Evolutionary conservation across 148 eudicot genomes (phyloP).

Genomic region (Hydrangea macrophylla): DNA sequence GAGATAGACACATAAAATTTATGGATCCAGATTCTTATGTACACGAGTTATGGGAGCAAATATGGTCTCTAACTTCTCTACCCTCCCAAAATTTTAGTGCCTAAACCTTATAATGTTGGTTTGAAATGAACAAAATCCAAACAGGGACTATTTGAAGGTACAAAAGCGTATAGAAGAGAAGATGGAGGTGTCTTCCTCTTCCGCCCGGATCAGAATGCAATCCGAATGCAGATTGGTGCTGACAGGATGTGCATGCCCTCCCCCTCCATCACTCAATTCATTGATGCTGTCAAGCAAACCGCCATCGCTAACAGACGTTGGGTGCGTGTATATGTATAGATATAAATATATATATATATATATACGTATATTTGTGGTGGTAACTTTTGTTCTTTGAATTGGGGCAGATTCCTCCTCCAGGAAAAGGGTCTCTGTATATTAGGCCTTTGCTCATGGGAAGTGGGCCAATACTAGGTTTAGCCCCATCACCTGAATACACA

Average conservation of each 20-base stretch:
- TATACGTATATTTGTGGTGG: neutral
- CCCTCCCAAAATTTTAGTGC: neutral
- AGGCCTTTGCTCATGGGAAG: constrained; percentile 92
- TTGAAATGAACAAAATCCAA: neutral
- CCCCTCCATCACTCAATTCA: constrained; percentile 55
- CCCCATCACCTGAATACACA: constrained; percentile 81
- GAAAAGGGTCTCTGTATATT: constrained; percentile 84
- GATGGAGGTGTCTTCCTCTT: constrained; percentile 61
- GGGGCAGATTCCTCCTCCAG: constrained; percentile 87
- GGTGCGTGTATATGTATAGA: constrained; percentile 25
- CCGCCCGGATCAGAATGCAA: constrained; percentile 65
- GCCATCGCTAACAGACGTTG: constrained; percentile 63
- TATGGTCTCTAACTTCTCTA: neutral
- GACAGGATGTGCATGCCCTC: constrained; percentile 72
- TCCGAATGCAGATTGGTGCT: constrained; percentile 66
- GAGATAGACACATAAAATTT: too few relatives aligned
- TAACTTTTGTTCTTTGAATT: neutral
- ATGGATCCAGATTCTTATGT: neutral
- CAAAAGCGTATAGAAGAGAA: constrained; percentile 53
- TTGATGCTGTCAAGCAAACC: constrained; percentile 64
- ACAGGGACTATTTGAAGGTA: constrained; percentile 67
- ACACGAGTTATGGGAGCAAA: neutral
- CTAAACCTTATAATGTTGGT: neutral
- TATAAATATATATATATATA: neutral
- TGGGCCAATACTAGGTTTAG: constrained; percentile 72